Evolutionary conservation across 2,329 filamentous ascomycete species (phyloP), one percentile per base, ranked within the genome.

Genomic region (Emmonsiellopsis sp.): DNA sequence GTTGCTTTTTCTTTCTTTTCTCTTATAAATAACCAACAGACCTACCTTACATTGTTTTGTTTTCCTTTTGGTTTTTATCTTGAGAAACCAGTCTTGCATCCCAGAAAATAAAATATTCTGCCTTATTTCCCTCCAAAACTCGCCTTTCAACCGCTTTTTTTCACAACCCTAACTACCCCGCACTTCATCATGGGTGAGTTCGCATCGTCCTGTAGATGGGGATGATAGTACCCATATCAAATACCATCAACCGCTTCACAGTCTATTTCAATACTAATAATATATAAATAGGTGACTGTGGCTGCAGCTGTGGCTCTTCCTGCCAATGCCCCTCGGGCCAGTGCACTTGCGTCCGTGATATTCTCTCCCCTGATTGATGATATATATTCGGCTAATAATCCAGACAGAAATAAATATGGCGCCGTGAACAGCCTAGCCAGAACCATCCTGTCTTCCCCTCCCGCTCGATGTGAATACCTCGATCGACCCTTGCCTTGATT

Each of bases 261-360:
- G 6, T n/a, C 42, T 15, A 44, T 3, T 40, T 15, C 7, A 4
- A 44, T 20, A 44, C 9, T 10, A 44, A 44, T 20, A 13, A 31
- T 7, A 32, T n/a, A 13, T 15, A 32, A 46, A 38, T 31, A 52
- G 50, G 50, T 40, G 50, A 52, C 32, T 52, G 50, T 46, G 50
- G 50, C 40, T 52, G 50, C 32, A 32, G 9, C 32, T 52, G 50
- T 46, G 50, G 50, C 41, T 46, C 50, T 45, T 8, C 41, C 9
- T 52, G 50, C 41, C n/a, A 30, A 6, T 52, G 50, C 32, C 50
- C 50, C 9, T 45, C 41, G 3, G 50, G 50, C 1, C 34, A 44
- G n/a, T 52, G 50, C 50, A 32, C 2, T 16, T 52, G 50, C 42
- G 50, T 52, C 45, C 30, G 50, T 44, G 30, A 37, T 11, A 13